These are phyloP conservation scores for Camellia sinensis DNA, from an alignment of 148 eudicot species.

Conservation along the genomic window DNA sequence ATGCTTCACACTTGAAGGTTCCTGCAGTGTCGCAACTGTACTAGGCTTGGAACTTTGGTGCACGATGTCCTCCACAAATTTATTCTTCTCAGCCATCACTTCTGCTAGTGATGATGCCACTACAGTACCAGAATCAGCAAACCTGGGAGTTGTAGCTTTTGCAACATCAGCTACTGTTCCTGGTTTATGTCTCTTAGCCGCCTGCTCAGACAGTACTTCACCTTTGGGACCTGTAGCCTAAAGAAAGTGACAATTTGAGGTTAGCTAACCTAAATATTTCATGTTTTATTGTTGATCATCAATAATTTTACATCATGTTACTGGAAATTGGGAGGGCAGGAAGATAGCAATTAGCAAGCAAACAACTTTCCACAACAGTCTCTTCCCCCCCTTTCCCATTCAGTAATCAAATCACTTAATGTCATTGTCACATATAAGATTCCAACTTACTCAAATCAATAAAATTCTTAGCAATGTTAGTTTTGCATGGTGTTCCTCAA, in stretches of 20 bases:
- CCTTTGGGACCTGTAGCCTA: constrained; percentile 65
- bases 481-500: not conserved
- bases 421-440: not conserved
- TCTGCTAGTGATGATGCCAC: constrained; percentile 38
- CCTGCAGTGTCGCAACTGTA: constrained; percentile 29
- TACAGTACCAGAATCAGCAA: constrained; percentile 31
- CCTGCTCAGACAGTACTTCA: constrained; percentile 48
- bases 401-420: not conserved
- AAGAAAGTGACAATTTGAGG: constrained; percentile 23
- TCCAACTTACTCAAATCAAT: not conserved
- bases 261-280: not conserved
- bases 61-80: constrained; percentile 30
- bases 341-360: not conserved
- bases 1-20: constrained; percentile 46
- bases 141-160: constrained; percentile 34
- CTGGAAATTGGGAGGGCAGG: not conserved
- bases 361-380: constrained; percentile 1
- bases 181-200: constrained; percentile 51
- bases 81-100: constrained; percentile 28
- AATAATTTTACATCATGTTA: not conserved
- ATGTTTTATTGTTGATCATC: not conserved
- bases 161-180: constrained; percentile 35
- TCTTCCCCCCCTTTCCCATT: constrained; percentile 3
- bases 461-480: not conserved
- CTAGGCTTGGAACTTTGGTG: constrained; percentile 30